Percentiles rank a stretch among this genome's conserved stretches.
phyloP scores from a whole-genome alignment of 495 filamentous ascomycete species.

The Viridothelium virens region DNA sequence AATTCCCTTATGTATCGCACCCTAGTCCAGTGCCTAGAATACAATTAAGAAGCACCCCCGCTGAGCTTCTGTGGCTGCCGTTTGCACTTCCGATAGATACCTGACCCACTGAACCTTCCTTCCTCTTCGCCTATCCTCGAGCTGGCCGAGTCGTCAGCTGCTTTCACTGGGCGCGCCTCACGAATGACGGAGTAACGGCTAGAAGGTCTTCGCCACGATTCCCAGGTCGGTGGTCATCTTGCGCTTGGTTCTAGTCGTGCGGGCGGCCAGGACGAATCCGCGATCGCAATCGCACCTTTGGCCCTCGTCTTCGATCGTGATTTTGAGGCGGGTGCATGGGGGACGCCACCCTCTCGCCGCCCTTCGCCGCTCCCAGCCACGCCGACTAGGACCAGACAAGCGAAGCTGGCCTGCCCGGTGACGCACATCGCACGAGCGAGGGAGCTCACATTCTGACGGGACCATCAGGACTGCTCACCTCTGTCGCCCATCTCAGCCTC shows the following conservation, averaged over 20 bases:
- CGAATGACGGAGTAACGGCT: too few relatives aligned
- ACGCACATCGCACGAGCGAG: constrained; percentile 10
- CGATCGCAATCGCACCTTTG: not conserved
- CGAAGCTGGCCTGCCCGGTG: constrained; percentile 7
- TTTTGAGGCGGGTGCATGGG: not conserved
- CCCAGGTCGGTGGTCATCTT: too few relatives aligned
- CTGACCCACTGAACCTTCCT: too few relatives aligned
- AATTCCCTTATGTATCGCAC: not conserved
- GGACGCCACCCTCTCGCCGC: constrained; percentile 1
- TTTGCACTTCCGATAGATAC: not conserved
- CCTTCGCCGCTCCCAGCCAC: constrained; percentile 4
- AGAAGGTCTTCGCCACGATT: not conserved
- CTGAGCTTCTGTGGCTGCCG: not conserved
- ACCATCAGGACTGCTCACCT: constrained; percentile 1
- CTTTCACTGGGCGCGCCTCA: too few relatives aligned
- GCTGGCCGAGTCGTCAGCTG: too few relatives aligned
- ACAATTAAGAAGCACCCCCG: not conserved
- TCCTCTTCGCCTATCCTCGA: too few relatives aligned
- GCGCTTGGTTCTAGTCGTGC: too few relatives aligned
- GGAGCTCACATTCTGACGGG: not conserved
- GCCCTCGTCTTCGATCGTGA: not conserved
- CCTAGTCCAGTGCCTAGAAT: not conserved
- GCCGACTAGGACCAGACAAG: constrained; percentile 2
- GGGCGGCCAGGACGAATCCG: too few relatives aligned
- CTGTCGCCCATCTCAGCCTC: constrained; percentile 8